Conservation (phyloP, 192 early-diverging fungal species). For the Obelidium mucronatum region DNA sequence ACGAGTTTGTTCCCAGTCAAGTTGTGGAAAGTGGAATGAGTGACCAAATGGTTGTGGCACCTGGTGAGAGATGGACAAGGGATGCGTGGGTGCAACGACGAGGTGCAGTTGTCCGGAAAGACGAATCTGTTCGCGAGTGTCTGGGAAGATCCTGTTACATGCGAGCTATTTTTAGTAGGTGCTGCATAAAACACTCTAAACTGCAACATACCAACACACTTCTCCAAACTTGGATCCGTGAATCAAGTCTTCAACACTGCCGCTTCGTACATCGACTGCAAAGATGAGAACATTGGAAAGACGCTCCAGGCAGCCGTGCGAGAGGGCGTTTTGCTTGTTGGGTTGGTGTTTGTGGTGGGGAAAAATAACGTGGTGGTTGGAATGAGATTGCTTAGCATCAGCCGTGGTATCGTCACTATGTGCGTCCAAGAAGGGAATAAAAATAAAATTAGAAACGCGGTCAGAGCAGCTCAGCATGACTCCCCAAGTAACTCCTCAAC, state of each 20-base stretch:
- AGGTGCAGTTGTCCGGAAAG: slow-evolving; percentile 42
- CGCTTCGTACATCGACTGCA: slow-evolving; percentile 38
- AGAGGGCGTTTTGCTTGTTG: background rate
- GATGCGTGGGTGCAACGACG: slow-evolving; percentile 35
- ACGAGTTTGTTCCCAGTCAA: slow-evolving; percentile 39
- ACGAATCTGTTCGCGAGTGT: slow-evolving; percentile 38
- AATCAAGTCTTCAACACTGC: slow-evolving; percentile 38
- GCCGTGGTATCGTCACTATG: background rate
- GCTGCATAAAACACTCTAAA: background rate
- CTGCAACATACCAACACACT: slow-evolving; percentile 38
- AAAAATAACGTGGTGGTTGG: background rate
- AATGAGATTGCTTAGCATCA: background rate
- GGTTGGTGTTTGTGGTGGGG: slow-evolving; percentile 10
- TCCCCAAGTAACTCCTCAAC: too few relatives aligned
- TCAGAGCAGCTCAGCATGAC: too few relatives aligned
- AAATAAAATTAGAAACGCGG: background rate
- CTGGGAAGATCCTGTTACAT: slow-evolving; percentile 35
- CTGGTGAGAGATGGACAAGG: slow-evolving; percentile 18
- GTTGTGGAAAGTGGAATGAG: slow-evolving; percentile 10
- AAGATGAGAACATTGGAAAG: slow-evolving; percentile 42
- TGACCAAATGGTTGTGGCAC: slow-evolving; percentile 11
- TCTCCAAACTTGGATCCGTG: slow-evolving; percentile 47
- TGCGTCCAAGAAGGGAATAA: background rate
- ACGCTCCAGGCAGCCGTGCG: slow-evolving; percentile 2
- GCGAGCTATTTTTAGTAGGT: background rate